phyloP scores from a whole-genome alignment of 495 filamentous ascomycete species.

The Penicillium diatomitis region DNA sequence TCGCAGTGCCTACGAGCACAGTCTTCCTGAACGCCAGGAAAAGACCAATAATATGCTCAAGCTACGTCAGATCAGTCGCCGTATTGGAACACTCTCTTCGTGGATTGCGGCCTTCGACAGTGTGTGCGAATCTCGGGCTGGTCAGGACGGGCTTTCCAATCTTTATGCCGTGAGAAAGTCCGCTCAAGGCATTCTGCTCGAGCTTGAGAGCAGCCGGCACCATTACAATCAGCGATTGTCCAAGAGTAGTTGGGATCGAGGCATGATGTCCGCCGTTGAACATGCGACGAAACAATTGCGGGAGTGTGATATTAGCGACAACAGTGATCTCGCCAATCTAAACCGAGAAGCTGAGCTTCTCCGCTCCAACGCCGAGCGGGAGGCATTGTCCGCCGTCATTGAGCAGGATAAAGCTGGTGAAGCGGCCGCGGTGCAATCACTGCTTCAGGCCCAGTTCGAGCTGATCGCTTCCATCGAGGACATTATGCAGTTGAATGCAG shows the following conservation, averaged over 20 bases:
- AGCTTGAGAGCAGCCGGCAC: constrained; percentile 80
- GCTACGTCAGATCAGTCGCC: constrained; percentile 70
- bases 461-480: constrained; percentile 72
- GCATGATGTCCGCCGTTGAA: constrained; percentile 77
- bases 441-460: constrained; percentile 87
- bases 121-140: constrained; percentile 61
- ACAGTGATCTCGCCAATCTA: constrained; percentile 61
- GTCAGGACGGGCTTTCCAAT: constrained; percentile 54
- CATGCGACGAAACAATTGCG: constrained; percentile 72
- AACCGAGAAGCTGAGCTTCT: constrained; percentile 75
- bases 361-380: constrained; percentile 73
- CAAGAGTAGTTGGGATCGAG: constrained; percentile 76
- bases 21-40: constrained; percentile 68
- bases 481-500: constrained; percentile 70
- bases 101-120: constrained; percentile 92
- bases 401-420: constrained; percentile 81
- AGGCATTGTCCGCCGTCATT: constrained; percentile 63
- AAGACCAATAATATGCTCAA: constrained; percentile 73
- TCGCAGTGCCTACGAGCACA: constrained; percentile 75
- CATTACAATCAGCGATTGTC: constrained; percentile 77
- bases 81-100: constrained; percentile 71
- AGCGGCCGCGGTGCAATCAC: constrained; percentile 63
- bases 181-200: constrained; percentile 75
- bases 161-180: constrained; percentile 74
- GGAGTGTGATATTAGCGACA: constrained; percentile 62